Evolutionary conservation across 1,139 yeast genomes (phyloP), one percentile per base, ranked within the genome.

Genomic region (Saccharomyces pastorianus): DNA sequence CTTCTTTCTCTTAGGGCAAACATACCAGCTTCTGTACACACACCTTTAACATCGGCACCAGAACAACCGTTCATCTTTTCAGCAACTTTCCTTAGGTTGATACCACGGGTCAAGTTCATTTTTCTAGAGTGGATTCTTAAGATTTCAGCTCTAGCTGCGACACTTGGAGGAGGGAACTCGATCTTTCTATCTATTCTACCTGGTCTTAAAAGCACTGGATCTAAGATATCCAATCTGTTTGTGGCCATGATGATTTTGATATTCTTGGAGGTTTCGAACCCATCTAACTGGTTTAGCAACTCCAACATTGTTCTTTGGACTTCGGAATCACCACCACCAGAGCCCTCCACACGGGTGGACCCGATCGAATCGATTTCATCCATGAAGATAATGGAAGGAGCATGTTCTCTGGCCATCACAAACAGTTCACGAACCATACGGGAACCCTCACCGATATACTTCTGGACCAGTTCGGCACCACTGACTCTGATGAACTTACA

Each of bases 271-370:
- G 95, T 85, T 72, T 93, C 99, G 68, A 93, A 93, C 23, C 99
- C 99, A 71, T 93, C 99, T 69, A 93, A 80, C 74, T 93, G 99
- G 74, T 93, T 93, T 62, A 93, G 78, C 64, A 93, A 77, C 73
- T 93, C 99, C 78, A 93, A 80, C 99, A 93, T 93, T 47, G 99
- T 93, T 77, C 99, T 84, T 75, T 93, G 99, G 46, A 93, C 99
- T 73, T 93, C 99, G 0, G 96, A 88, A 71, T 93, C 99, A 56
- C 96, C 96, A 31, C 97, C 96, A 47, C 89, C 85, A 46, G 88
- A 80, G 42, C 95, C 89, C 68, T 93, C 98, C 41, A 87, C 95
- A 72, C 99, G 83, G 54, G 95, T 86, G 13, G 96, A 88, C 26
- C 99, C 99, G 67, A 93, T 93, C 38, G 97, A 89, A 73, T 93